Evolutionary conservation across 179 eudicot genomes (phyloP).

Genomic region (Spergularia azorica): DNA sequence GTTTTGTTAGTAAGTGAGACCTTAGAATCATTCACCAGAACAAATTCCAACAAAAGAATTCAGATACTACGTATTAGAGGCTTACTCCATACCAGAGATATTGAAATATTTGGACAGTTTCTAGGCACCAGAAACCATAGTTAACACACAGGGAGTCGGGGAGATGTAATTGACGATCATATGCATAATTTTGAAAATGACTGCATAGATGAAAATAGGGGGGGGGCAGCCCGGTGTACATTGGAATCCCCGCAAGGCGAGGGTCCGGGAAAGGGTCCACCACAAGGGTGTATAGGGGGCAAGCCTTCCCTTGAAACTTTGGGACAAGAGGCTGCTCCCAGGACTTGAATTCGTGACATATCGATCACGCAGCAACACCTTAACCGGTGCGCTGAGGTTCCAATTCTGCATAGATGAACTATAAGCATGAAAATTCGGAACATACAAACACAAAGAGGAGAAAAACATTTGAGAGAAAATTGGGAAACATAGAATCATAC

Average conservation of each 20-base stretch:
- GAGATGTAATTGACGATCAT: neutral
- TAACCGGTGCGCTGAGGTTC: no score
- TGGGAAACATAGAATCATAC: conserved; percentile 24
- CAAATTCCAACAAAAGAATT: neutral
- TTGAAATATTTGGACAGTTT: neutral
- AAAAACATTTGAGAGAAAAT: neutral
- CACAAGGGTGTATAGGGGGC: no score
- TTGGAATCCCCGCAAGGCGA: no score
- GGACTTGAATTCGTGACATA: no score
- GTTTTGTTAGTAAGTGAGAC: neutral
- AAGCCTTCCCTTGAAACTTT: no score
- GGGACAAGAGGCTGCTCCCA: no score
- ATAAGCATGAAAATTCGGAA: neutral
- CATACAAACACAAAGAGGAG: neutral
- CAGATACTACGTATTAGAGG: neutral
- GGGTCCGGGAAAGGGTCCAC: no score
- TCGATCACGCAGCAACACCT: no score
- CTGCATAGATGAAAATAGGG: neutral
- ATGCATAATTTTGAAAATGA: neutral
- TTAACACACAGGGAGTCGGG: neutral
- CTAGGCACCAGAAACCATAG: neutral
- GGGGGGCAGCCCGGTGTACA: no score
- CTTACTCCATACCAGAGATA: neutral
- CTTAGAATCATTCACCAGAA: neutral
- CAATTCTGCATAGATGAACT: neutral